Conservation (phyloP, 2,329 filamentous ascomycete genomes). For the Plectosphaerella cucumerina region DNA sequence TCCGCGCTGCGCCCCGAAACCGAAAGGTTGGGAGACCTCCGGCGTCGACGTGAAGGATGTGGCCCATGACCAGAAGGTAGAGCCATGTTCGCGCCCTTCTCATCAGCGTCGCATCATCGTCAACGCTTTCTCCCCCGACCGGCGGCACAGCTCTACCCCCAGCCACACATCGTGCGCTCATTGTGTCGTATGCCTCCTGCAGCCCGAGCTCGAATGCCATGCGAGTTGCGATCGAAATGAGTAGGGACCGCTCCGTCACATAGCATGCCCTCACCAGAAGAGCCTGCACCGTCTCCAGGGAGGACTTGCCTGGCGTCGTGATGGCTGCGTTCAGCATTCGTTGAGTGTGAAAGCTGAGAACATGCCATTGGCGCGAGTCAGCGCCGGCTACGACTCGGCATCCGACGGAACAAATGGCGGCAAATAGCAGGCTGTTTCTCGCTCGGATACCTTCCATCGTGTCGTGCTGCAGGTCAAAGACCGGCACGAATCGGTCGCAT, state of each 20-base stretch:
- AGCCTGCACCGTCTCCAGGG: slow-evolving; percentile 46
- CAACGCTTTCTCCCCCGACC: background rate
- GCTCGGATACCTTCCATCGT: slow-evolving; percentile 38
- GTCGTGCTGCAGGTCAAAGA: slow-evolving; percentile 28
- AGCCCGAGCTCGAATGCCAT: slow-evolving; percentile 46
- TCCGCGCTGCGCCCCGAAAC: slow-evolving; percentile 37
- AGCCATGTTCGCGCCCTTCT: slow-evolving; percentile 45
- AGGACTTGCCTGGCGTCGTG: slow-evolving; percentile 18
- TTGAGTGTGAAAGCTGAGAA: slow-evolving; percentile 38
- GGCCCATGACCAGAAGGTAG: slow-evolving; percentile 46
- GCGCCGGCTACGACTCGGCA: slow-evolving; percentile 38
- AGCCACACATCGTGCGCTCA: slow-evolving; percentile 18
- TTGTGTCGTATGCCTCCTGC: slow-evolving; percentile 35
- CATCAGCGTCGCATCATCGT: slow-evolving; percentile 24
- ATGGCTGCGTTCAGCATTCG: slow-evolving; percentile 35
- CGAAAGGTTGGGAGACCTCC: slow-evolving; percentile 17
- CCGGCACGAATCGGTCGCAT: slow-evolving; percentile 20
- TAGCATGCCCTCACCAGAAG: slow-evolving; percentile 48
- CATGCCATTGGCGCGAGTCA: slow-evolving; percentile 31
- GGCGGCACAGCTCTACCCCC: no score
- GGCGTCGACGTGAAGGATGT: slow-evolving; percentile 41
- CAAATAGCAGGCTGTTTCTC: slow-evolving; percentile 45
- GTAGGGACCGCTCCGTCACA: slow-evolving; percentile 43
- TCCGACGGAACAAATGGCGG: slow-evolving; percentile 47
- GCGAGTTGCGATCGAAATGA: slow-evolving; percentile 44